Conservation (phyloP, 176 grass and related monocot species). For the Oryza brachyantha region DNA sequence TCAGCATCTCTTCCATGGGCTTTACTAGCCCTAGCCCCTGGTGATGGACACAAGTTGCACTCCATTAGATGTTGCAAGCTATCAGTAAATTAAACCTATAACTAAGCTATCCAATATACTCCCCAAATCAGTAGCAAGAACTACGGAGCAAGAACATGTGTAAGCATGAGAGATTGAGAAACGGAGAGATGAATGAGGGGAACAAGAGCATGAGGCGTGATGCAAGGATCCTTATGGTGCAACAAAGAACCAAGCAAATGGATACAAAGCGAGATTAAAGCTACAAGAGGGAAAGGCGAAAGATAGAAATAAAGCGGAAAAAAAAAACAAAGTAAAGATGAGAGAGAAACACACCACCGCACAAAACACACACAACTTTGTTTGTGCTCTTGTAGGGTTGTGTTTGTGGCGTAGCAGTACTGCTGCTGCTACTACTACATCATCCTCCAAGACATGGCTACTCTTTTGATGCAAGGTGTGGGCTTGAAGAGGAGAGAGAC, state of each 20-base stretch:
- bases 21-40: slow-evolving; percentile 76
- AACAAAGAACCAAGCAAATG: slow-evolving; percentile 77
- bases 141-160: slow-evolving; percentile 42
- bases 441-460: slow-evolving; percentile 62
- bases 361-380: slow-evolving; percentile 58
- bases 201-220: neutral
- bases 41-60: slow-evolving; percentile 36
- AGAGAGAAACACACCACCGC: slow-evolving; percentile 63
- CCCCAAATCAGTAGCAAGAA: slow-evolving; percentile 17
- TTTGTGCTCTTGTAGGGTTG: slow-evolving; percentile 73
- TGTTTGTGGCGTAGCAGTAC: slow-evolving; percentile 47
- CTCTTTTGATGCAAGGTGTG: slow-evolving; percentile 66
- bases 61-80: slow-evolving; percentile 20
- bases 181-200: neutral
- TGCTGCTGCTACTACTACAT: slow-evolving; percentile 31
- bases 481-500: slow-evolving; percentile 12
- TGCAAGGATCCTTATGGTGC: slow-evolving; percentile 43
- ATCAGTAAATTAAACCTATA: neutral
- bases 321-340: slow-evolving; percentile 53
- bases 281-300: slow-evolving; percentile 39
- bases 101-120: neutral
- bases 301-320: slow-evolving; percentile 33
- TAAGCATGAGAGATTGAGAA: neutral
- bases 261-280: slow-evolving; percentile 77
- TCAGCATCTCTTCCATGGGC: slow-evolving; percentile 81